Evolutionary conservation across 257 asterid species (phyloP).

Genomic region (Ilex asprella): DNA sequence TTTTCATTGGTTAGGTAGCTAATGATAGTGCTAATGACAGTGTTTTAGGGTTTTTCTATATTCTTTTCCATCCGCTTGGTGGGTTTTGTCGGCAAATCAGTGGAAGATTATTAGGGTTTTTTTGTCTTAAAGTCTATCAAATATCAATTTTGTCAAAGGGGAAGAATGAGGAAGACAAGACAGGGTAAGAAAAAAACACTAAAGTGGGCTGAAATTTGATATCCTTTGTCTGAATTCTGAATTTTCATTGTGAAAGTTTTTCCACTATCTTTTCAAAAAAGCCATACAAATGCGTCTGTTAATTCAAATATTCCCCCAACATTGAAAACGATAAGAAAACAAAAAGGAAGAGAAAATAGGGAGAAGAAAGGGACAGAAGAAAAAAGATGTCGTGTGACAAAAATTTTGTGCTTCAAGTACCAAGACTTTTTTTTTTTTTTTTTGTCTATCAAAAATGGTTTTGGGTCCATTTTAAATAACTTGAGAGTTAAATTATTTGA

Average conservation of each 20-base stretch:
- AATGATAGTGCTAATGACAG: constrained; percentile 8
- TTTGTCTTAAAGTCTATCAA: constrained; percentile 19
- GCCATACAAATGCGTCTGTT: constrained; percentile 15
- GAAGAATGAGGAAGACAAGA: constrained; percentile 12
- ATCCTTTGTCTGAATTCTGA: background rate
- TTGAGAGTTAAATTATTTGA: too few relatives aligned
- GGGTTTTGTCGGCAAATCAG: constrained; percentile 45
- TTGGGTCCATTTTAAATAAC: too few relatives aligned
- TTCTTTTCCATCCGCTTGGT: constrained; percentile 26
- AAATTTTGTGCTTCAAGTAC: too few relatives aligned
- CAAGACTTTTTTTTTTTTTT: too few relatives aligned
- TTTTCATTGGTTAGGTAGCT: constrained; percentile 23
- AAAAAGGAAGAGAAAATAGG: too few relatives aligned
- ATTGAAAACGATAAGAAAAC: too few relatives aligned
- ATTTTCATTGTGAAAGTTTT: constrained; percentile 13
- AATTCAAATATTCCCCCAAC: background rate
- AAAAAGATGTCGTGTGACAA: too few relatives aligned
- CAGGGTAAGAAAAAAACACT: background rate
- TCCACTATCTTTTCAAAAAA: constrained; percentile 9
- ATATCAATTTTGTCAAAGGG: constrained; percentile 18
- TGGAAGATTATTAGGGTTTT: constrained; percentile 37
- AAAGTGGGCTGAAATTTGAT: constrained; percentile 1
- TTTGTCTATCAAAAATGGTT: too few relatives aligned
- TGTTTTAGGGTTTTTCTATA: constrained; percentile 10
- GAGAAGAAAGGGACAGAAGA: too few relatives aligned